Evolutionary conservation across 2,329 filamentous ascomycete species (phyloP).

Genomic region (Fusarium bactridioides): DNA sequence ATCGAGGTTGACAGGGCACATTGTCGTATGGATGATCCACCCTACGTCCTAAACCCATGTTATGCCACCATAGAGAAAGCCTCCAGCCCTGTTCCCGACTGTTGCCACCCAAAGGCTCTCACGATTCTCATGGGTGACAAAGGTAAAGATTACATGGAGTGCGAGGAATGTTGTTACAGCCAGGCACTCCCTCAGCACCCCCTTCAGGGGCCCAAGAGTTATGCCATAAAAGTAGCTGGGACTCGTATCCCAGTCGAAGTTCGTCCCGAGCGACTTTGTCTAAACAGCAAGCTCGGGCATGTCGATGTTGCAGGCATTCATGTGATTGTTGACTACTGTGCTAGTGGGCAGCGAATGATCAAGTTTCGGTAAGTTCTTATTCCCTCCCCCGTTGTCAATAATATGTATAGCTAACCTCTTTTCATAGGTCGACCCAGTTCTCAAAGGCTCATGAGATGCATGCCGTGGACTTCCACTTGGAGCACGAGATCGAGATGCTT

Average conservation of each 20-base stretch:
- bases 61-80: not conserved
- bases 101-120: constrained; percentile 8
- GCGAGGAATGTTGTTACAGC: constrained; percentile 5
- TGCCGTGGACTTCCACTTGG: not conserved
- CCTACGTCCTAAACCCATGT: not conserved
- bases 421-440: constrained; percentile 26
- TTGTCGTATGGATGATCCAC: not conserved
- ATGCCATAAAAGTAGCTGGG: constrained; percentile 1
- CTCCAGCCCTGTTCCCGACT: not conserved
- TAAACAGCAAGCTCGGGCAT: constrained; percentile 19
- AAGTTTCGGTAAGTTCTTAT: constrained; percentile 24
- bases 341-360: not conserved
- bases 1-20: not conserved
- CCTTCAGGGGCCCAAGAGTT: not conserved
- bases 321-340: constrained; percentile 22
- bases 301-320: constrained; percentile 21
- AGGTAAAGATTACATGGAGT: constrained; percentile 3
- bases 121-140: constrained; percentile 1
- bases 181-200: not conserved
- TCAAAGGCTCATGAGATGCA: constrained; percentile 21
- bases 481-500: not conserved
- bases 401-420: not conserved
- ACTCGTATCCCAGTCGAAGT: constrained; percentile 11
- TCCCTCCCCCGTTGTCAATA: not conserved
- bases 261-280: constrained; percentile 10